A percentile compares a stretch with the other conserved stretches of the same genome.
These are phyloP conservation scores for Avena insularis DNA, from an alignment of 176 grass and related monocot genomes.

Conservation along the genomic window DNA sequence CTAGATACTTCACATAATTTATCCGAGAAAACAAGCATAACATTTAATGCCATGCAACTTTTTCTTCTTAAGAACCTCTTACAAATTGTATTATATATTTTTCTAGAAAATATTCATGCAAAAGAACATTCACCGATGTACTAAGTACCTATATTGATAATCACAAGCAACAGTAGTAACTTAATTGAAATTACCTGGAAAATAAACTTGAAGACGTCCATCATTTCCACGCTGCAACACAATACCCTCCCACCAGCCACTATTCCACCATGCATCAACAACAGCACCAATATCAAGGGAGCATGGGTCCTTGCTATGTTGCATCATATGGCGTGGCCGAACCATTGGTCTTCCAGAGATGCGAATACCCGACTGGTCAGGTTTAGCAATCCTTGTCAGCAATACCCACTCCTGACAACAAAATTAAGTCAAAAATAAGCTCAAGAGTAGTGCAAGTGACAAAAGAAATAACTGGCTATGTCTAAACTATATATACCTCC, in stretches of 20 bases:
- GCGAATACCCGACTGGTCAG: conserved; percentile 66
- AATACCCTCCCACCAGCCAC: conserved; percentile 98
- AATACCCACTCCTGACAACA: conserved; percentile 80
- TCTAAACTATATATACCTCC: conserved; percentile 59
- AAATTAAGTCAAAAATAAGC: conserved; percentile 8
- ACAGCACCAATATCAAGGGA: conserved; percentile 59
- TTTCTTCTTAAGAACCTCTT: background rate
- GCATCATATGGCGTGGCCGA: conserved; percentile 49
- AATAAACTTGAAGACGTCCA: conserved; percentile 65
- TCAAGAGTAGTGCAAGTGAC: background rate
- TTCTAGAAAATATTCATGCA: background rate
- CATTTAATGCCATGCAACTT: background rate
- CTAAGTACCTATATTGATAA: background rate
- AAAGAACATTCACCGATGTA: background rate
- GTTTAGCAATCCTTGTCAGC: conserved; percentile 56
- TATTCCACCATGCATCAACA: conserved; percentile 89
- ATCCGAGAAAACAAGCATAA: background rate
- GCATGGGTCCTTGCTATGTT: conserved; percentile 15
- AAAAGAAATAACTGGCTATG: conserved; percentile 14
- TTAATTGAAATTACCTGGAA: conserved; percentile 71
- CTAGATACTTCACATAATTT: background rate
- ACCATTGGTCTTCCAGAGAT: conserved; percentile 64
- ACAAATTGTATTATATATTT: background rate
- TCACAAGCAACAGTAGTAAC: background rate
- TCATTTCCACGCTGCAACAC: conserved; percentile 50